These are phyloP conservation scores for Cladosporium phlei DNA, from an alignment of 2,329 filamentous ascomycete genomes.

Conservation along the genomic window DNA sequence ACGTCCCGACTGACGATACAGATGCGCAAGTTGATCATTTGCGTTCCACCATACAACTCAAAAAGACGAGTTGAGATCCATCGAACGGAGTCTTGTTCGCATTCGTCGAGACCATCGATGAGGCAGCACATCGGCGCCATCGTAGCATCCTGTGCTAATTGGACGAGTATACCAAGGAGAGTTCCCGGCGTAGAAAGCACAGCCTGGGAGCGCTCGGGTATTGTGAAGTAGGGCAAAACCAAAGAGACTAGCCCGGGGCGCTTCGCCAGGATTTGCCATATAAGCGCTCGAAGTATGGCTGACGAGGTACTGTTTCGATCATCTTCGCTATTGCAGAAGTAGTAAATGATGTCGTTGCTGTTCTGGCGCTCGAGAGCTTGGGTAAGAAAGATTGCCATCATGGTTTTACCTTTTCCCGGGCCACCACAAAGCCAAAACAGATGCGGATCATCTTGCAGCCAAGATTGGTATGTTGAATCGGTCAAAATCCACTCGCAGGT, in stretches of 20 bases:
- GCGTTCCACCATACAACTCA: background rate
- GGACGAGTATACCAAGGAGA: background rate
- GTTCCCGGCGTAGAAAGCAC: background rate
- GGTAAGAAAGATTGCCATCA: constrained; percentile 29
- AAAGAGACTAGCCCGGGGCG: constrained; percentile 16
- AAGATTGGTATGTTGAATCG: constrained; percentile 16
- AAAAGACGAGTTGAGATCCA: constrained; percentile 16
- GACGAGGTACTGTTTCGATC: constrained; percentile 25
- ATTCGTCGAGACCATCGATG: constrained; percentile 31
- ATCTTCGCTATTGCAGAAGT: constrained; percentile 27
- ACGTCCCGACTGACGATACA: background rate
- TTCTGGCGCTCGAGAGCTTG: constrained; percentile 18
- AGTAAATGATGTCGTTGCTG: constrained; percentile 15
- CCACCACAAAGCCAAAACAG: constrained; percentile 28
- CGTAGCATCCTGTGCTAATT: constrained; percentile 13
- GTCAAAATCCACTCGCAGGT: constrained; percentile 30
- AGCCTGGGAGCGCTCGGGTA: background rate
- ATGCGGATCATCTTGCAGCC: constrained; percentile 13
- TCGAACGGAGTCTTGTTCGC: constrained; percentile 17
- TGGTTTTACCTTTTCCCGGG: constrained; percentile 31
- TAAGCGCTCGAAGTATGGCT: constrained; percentile 24
- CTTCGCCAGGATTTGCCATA: constrained; percentile 24
- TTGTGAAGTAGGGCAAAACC: background rate
- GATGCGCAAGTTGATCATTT: background rate
- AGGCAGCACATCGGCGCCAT: constrained; percentile 22